phyloP scores from a whole-genome alignment of 1,284 basidiomycete species.

The Laetiporus sulphureus region DNA sequence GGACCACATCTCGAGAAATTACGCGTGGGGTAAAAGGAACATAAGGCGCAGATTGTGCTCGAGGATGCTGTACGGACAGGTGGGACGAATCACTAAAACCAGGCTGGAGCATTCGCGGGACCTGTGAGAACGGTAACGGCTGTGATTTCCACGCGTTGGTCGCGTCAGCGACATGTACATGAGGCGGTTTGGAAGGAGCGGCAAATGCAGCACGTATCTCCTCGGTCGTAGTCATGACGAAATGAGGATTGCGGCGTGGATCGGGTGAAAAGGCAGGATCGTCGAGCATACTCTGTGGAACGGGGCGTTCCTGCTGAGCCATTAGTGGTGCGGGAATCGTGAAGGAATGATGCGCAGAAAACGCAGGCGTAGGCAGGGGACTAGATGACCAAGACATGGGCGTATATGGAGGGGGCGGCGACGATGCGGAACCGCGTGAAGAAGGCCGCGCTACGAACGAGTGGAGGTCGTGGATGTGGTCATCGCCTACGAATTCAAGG shows the following conservation, averaged over 20 bases:
- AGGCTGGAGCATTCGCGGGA: conserved; percentile 6
- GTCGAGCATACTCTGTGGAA: conserved; percentile 14
- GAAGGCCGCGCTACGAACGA: conserved; percentile 3
- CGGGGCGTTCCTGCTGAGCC: conserved; percentile 1
- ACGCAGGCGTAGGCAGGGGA: conserved; percentile 8
- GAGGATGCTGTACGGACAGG: conserved; percentile 8
- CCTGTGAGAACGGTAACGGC: conserved; percentile 12
- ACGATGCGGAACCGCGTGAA: conserved; percentile 6
- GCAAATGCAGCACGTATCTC: conserved; percentile 21
- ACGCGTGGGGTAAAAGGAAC: conserved; percentile 4
- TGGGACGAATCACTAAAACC: neutral
- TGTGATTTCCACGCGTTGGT: conserved; percentile 8
- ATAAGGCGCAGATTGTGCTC: conserved; percentile 13
- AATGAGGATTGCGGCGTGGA: conserved; percentile 28
- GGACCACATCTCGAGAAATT: conserved; percentile 4
- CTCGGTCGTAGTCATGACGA: conserved; percentile 24
- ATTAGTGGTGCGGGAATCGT: conserved; percentile 7
- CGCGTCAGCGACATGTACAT: conserved; percentile 1
- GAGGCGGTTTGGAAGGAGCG: conserved; percentile 8
- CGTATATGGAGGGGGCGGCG: conserved; percentile 9
- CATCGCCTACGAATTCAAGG: conserved; percentile 5
- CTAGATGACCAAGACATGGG: conserved; percentile 11
- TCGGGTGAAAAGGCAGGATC: conserved; percentile 34
- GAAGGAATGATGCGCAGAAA: conserved; percentile 9
- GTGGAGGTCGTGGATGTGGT: neutral